Percentiles rank a stretch among this genome's conserved stretches.
Conservation (phyloP, 1,284 basidiomycete genomes). For the Stereum hirsutum region DNA sequence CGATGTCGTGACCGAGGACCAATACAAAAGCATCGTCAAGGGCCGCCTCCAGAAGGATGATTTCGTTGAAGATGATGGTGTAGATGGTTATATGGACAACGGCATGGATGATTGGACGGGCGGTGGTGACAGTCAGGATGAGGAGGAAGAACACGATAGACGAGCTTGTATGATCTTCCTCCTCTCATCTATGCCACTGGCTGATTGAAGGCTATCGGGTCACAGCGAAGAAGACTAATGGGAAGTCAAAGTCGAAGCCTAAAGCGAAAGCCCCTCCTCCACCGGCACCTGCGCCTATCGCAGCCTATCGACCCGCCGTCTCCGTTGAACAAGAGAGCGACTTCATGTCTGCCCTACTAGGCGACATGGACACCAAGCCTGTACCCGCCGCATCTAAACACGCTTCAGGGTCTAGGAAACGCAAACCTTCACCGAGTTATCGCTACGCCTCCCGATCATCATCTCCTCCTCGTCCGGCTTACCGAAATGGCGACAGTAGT, state of each 20-base stretch:
- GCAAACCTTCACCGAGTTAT: slow-evolving; percentile 58
- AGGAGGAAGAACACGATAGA: slow-evolving; percentile 18
- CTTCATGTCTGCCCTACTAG: slow-evolving; percentile 77
- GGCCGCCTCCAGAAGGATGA: slow-evolving; percentile 86
- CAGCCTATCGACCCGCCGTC: slow-evolving; percentile 67
- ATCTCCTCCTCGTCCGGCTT: slow-evolving; percentile 16
- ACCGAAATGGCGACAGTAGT: slow-evolving; percentile 13
- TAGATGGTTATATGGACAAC: slow-evolving; percentile 90
- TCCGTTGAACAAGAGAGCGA: slow-evolving; percentile 76
- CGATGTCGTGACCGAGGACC: slow-evolving; percentile 88
- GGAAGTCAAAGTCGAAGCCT: slow-evolving; percentile 28
- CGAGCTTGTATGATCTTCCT: slow-evolving; percentile 25
- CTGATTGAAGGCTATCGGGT: not conserved
- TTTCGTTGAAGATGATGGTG: slow-evolving; percentile 94
- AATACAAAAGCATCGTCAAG: slow-evolving; percentile 83
- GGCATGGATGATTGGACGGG: slow-evolving; percentile 87
- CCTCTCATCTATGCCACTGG: not conserved
- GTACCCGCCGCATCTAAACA: slow-evolving; percentile 15
- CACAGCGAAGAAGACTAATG: slow-evolving; percentile 32
- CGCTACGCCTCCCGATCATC: slow-evolving; percentile 14
- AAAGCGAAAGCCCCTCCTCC: slow-evolving; percentile 43
- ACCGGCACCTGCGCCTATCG: slow-evolving; percentile 48
- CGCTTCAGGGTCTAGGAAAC: slow-evolving; percentile 45
- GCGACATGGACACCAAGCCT: slow-evolving; percentile 48
- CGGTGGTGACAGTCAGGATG: slow-evolving; percentile 34